Evolutionary conservation across 371 early-diverging fungal genomes (phyloP), one percentile per base, ranked within the genome.

Genomic region (Cokeromyces recurvatus): DNA sequence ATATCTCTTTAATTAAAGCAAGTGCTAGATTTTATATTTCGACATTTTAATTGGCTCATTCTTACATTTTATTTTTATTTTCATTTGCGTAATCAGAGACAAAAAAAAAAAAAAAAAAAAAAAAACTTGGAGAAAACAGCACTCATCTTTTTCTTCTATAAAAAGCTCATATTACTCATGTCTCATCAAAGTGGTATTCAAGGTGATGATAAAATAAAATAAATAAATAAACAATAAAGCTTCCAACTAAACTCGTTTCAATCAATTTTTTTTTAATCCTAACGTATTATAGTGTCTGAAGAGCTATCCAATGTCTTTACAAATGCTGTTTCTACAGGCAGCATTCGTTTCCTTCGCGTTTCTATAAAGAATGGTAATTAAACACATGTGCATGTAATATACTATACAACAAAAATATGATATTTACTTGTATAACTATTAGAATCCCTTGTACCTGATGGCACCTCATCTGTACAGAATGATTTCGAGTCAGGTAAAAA

Each of bases 111-210:
- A n/a, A n/a, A n/a, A n/a, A n/a, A n/a, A n/a, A n/a, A n/a, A n/a
- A n/a, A n/a, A n/a, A n/a, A n/a, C n/a, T n/a, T n/a, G n/a, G n/a
- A n/a, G n/a, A n/a, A n/a, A n/a, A n/a, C n/a, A n/a, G n/a, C n/a
- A n/a, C n/a, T n/a, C n/a, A n/a, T n/a, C n/a, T n/a, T n/a, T n/a
- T n/a, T n/a, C n/a, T n/a, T n/a, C n/a, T n/a, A n/a, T n/a, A n/a
- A n/a, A n/a, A n/a, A n/a, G n/a, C n/a, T n/a, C n/a, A n/a, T n/a
- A n/a, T n/a, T n/a, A n/a, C n/a, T n/a, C n/a, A 79, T 80, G 80
- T 80, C 80, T 48, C 74, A 75, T 59, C 81, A 81, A 59, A 75
- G 77, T 59, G 81, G 81, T 38, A 81, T 81, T 43, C 53, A 60
- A 71, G 74, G 81, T 70, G 4, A 34, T 7, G 9, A 32, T 22